A percentile compares a stretch with the other conserved stretches of the same genome.
These are phyloP conservation scores for Penicillium pancosmium DNA, from an alignment of 495 filamentous ascomycete genomes.

Conservation along the genomic window DNA sequence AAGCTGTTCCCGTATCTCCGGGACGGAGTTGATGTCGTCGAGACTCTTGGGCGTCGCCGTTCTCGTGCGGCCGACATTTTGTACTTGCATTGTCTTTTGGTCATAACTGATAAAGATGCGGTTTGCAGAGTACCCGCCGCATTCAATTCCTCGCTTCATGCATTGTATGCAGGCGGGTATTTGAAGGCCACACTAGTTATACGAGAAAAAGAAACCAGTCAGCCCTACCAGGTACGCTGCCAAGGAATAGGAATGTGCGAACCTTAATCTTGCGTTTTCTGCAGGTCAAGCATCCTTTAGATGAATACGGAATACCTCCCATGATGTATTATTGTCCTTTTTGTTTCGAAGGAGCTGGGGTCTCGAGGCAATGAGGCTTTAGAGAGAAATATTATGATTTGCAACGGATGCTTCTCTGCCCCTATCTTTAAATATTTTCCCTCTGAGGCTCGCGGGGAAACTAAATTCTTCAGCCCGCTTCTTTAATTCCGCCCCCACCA, in stretches of 20 bases:
- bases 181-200: not conserved
- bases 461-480: not conserved
- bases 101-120: slow-evolving; percentile 1
- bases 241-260: not conserved
- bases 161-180: not conserved
- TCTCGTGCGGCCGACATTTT: not conserved
- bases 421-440: not conserved
- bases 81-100: not conserved
- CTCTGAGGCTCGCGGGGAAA: not conserved
- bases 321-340: not conserved
- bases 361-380: not conserved
- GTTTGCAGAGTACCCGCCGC: not conserved
- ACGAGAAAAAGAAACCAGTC: not conserved
- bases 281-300: slow-evolving; percentile 4
- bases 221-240: not conserved
- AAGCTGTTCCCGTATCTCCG: not conserved
- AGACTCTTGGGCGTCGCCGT: not conserved
- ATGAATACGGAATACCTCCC: not conserved
- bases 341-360: not conserved
- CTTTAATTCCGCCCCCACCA: not conserved
- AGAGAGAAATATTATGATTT: not conserved
- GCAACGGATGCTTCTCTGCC: not conserved
- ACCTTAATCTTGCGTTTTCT: slow-evolving; percentile 2
- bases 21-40: not conserved
- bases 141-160: not conserved